Base-by-base conservation (phyloP, 176 grass and related monocot species). In the Aechmea fasciata region DNA sequence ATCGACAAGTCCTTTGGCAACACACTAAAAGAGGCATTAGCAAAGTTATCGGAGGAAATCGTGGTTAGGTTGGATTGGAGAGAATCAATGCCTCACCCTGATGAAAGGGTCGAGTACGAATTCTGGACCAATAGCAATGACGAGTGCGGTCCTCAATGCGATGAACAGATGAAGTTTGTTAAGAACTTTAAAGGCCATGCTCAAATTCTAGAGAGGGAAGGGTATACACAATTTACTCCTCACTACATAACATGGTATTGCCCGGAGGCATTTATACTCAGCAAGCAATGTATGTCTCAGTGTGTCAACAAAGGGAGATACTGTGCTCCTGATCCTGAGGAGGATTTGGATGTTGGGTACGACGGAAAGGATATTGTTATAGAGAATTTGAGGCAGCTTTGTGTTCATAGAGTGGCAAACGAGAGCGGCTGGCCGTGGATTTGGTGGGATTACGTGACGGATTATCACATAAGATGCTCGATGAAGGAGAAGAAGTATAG, bases 101-200 rank as follows among this genome's bases (percentile, higher is more conserved):
- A 96, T 57, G 88, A 92, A 80, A 84, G 93, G 3, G 93, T 96
- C 1, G 93, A 96, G 79, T 96, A 96, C 69, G 93, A 96, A 74
- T 77, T 96, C 15, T 96, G 93, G 93, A 96, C 93, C 13, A 96
- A 92, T 76, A 96, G 93, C 88, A 96, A 96, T 71, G 93, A 96
- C 72, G 93, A 96, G 76, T 96, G 93, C 12, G 91, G 82, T 1
- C 49, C 62, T 0, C 89, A 79, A 0, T 79, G 81, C 50, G 50
- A 63, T 47, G 50, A 64, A 4, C 3, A 48, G 18, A 2, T 25
- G 83, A 64, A 79, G 0, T 96, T 96, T 49, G 83, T 84, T 3
- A 26, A 74, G 15, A 78, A 80, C 26, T 96, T 91, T 73, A 85
- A 80, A 0, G 92, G 92, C 3, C 85, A 96, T 71, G 92, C 88